Evolutionary conservation across 768 basidiomycete species (phyloP).

Genomic region (Cystobasidium tubakii): DNA sequence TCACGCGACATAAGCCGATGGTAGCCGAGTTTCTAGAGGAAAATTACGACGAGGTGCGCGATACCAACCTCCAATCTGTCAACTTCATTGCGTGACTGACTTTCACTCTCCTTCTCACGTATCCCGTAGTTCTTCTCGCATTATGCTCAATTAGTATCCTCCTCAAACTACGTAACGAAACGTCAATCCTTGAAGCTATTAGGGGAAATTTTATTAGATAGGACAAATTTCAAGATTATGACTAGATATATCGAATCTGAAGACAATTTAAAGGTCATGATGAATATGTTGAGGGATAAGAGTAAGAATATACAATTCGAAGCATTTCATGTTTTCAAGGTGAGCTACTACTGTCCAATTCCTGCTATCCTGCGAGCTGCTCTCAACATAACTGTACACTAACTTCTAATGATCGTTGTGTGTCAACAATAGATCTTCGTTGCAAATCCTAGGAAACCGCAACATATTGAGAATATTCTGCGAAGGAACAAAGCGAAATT

Average conservation of each 20-base stretch:
- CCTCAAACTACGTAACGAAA: conserved; percentile 97
- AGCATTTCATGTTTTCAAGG: conserved; percentile 99
- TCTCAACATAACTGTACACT: too few species aligned
- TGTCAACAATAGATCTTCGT: conserved; percentile 87
- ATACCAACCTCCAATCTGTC: background rate
- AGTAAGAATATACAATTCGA: conserved; percentile 99
- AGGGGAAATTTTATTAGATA: conserved; percentile 93
- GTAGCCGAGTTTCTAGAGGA: conserved; percentile 93
- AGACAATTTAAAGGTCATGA: conserved; percentile 98
- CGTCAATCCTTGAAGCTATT: conserved; percentile 96
- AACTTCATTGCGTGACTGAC: too few species aligned
- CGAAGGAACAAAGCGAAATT: conserved; percentile 91
- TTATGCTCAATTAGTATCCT: conserved; percentile 85
- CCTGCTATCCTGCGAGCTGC: too few species aligned
- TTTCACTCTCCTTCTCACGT: too few species aligned
- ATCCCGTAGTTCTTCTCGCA: conserved; percentile 79
- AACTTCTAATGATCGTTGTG: too few species aligned
- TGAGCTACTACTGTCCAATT: conserved; percentile 50
- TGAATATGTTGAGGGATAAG: conserved; percentile 95
- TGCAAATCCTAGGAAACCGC: conserved; percentile 97
- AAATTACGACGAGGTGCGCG: conserved; percentile 84
- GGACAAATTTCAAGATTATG: conserved; percentile 98
- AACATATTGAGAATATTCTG: conserved; percentile 84
- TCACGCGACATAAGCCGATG: conserved; percentile 96
- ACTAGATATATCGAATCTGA: conserved; percentile 92